Conservation (phyloP, 2,329 filamentous ascomycete genomes). For the Colletotrichum aenigma region DNA sequence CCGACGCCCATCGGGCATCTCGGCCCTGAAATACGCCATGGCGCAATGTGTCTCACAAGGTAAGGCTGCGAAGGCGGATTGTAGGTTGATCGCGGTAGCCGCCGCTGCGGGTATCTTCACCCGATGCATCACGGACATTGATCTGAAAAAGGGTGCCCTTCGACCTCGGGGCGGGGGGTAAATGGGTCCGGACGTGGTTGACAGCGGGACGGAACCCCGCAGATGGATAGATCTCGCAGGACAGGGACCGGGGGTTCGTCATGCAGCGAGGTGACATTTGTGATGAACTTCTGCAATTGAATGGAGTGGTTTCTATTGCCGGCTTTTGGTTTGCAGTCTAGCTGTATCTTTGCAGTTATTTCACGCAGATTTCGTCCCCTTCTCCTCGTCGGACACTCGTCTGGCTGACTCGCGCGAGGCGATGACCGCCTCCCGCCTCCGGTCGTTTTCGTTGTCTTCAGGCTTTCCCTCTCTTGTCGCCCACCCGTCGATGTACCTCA, state of each 20-base stretch:
- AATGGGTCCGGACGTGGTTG: not conserved
- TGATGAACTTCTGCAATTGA: not conserved
- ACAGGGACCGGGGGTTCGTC: not conserved
- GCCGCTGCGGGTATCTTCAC: not conserved
- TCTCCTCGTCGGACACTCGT: conserved; percentile 29
- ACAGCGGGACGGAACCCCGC: not conserved
- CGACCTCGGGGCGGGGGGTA: not conserved
- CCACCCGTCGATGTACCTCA: conserved; percentile 50
- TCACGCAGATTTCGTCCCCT: conserved; percentile 20
- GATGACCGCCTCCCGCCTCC: conserved; percentile 1
- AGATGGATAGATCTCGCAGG: not conserved
- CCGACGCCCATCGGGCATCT: not conserved
- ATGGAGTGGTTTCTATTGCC: not conserved
- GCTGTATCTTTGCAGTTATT: not conserved
- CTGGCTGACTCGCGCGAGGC: not conserved
- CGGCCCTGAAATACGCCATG: not conserved
- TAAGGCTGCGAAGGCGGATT: not conserved
- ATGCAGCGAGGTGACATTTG: not conserved
- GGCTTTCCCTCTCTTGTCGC: conserved; percentile 57
- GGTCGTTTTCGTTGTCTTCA: conserved; percentile 43
- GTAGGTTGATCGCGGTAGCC: not conserved
- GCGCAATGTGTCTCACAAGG: not conserved
- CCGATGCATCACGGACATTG: not conserved
- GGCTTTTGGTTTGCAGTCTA: not conserved
- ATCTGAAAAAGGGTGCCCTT: not conserved